Base-by-base conservation (phyloP, 352 stramenopile species). In the Globisporangium perplexum region DNA sequence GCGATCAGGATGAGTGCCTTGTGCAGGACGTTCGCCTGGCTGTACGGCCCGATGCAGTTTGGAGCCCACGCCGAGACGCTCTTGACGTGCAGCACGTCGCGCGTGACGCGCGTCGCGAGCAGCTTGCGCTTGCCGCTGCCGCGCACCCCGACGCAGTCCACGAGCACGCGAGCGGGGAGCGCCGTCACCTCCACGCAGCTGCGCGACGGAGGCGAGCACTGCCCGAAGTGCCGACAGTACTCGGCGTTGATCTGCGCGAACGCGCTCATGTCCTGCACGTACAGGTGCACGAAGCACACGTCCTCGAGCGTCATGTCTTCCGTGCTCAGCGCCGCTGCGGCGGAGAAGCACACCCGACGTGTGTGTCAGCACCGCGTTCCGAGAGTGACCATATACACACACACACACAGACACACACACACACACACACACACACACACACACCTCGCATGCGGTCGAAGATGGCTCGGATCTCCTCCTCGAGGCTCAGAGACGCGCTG, bases 31-130 rank as follows among this genome's bases (percentile, higher is more conserved):
- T 98, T 99, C 24, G 93, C 92, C 79, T 99, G 97, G 59, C 91
- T 98, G 74, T 99, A 99, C 3, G 97, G 97, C 2, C 97, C 97
- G 58, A 99, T 98, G 76, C 97, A 99, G 36, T 98, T 91, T 0
- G 97, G 97, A 6, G 97, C 97, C 97, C 97, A 99, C 22, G 84
- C 65, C 4, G 91, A 98, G 47, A 98, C 87, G 55, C 96, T 99
- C 67, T 97, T 90, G 17, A 99, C 90, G 53, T 99, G 95, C 22
- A 98, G 69, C 47, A 97, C 93, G 51, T 98, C 77, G 30, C 83
- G 76, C 35, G 72, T 65, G 33, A 87, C 66, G 23, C 77, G 75
- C 26, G 77, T 50, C n/a, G 69, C 62, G n/a, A 74, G 65, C 46
- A 83, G 47, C 57, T 90, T 90, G 62, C 77, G 69, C 30, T 59